Evolutionary conservation across 371 early-diverging fungal species (phyloP).

Genomic region (Lichtheimia ornata): DNA sequence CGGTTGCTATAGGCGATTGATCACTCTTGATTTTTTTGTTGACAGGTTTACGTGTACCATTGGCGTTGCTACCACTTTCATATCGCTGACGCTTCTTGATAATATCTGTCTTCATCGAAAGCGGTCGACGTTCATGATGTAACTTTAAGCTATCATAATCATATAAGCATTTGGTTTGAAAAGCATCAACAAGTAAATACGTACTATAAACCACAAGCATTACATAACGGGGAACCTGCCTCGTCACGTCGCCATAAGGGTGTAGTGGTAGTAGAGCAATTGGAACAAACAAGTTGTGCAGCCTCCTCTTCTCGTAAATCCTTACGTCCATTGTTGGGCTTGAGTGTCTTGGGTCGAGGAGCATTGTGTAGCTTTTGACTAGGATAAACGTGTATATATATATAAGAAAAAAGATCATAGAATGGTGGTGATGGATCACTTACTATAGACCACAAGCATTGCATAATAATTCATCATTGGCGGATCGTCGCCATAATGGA

Average conservation of each 20-base stretch:
- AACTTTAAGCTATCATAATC: conserved; percentile 58
- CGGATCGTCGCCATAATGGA: conserved; percentile 93
- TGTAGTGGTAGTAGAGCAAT: conserved; percentile 87
- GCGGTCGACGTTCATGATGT: conserved; percentile 79
- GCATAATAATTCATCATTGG: conserved; percentile 75
- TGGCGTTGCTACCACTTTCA: conserved; percentile 41
- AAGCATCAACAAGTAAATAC: conserved; percentile 11
- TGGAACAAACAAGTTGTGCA: conserved; percentile 69
- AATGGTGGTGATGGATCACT: conserved; percentile 17
- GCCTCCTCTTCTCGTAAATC: conserved; percentile 42
- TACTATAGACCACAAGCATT: conserved; percentile 96
- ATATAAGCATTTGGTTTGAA: neutral
- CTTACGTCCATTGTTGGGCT: conserved; percentile 34
- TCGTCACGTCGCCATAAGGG: conserved; percentile 95
- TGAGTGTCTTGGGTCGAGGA: conserved; percentile 60
- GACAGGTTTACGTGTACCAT: conserved; percentile 10
- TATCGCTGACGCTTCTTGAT: conserved; percentile 80
- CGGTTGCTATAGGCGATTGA: conserved; percentile 16
- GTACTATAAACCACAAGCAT: conserved; percentile 95
- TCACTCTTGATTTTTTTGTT: conserved; percentile 18
- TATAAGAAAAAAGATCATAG: neutral
- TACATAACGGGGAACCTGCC: conserved; percentile 85
- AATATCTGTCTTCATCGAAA: conserved; percentile 73
- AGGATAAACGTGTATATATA: neutral
- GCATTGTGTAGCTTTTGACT: conserved; percentile 75